phyloP scores from a whole-genome alignment of 352 stramenopile species.

The Phytophthora multivora region DNA sequence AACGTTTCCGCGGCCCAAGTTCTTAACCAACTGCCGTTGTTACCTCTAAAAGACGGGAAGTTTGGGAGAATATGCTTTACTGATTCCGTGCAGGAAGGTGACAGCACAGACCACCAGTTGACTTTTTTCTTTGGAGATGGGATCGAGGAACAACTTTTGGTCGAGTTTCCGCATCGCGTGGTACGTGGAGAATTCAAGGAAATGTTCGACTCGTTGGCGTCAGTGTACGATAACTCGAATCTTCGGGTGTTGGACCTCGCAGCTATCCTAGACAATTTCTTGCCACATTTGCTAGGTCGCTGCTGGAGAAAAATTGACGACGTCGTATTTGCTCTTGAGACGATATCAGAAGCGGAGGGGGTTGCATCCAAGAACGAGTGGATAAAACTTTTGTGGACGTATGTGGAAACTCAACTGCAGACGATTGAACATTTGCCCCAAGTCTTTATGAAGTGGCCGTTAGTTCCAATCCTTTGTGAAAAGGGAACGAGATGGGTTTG shows the following conservation, averaged over 20 bases:
- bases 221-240: constrained; percentile 53
- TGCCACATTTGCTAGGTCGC: constrained; percentile 43
- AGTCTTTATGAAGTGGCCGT: constrained; percentile 45
- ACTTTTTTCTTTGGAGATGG: constrained; percentile 48
- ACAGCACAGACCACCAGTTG: constrained; percentile 16
- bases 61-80: constrained; percentile 45
- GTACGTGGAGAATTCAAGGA: constrained; percentile 45
- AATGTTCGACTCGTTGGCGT: constrained; percentile 49
- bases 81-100: constrained; percentile 1
- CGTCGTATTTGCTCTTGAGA: constrained; percentile 36
- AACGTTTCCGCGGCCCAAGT: constrained; percentile 7
- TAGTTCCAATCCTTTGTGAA: constrained; percentile 41
- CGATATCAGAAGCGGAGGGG: constrained; percentile 3
- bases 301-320: constrained; percentile 38
- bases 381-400: constrained; percentile 56
- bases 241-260: constrained; percentile 38
- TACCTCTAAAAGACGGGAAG: constrained; percentile 48
- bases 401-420: constrained; percentile 46
- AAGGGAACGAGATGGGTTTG: constrained; percentile 41
- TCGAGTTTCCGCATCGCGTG: constrained; percentile 45
- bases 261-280: constrained; percentile 43
- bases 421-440: constrained; percentile 29
- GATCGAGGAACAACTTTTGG: constrained; percentile 58
- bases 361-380: constrained; percentile 42
- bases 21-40: constrained; percentile 49